phyloP scores from a whole-genome alignment of 495 filamentous ascomycete species.

The Cairneyella variabilis region DNA sequence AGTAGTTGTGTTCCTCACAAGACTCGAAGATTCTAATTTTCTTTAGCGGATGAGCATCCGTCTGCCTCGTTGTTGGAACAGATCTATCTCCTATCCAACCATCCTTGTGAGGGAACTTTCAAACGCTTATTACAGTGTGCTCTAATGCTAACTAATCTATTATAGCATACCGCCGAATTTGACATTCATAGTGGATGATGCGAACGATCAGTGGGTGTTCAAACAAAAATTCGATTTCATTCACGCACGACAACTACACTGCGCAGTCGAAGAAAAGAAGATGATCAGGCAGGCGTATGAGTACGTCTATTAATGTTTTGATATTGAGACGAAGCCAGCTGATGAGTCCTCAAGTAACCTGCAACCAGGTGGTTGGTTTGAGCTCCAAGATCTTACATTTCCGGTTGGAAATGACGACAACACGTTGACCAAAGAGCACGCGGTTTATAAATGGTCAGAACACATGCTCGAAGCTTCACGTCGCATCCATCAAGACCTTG shows the following conservation, averaged over 20 bases:
- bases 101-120: constrained; percentile 16
- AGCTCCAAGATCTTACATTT: constrained; percentile 38
- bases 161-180: constrained; percentile 45
- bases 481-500: not conserved
- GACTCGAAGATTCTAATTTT: not conserved
- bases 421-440: not conserved
- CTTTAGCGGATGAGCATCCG: constrained; percentile 33
- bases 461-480: constrained; percentile 1
- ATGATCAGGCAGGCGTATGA: constrained; percentile 3
- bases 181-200: constrained; percentile 48
- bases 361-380: constrained; percentile 45
- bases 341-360: constrained; percentile 19
- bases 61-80: constrained; percentile 48
- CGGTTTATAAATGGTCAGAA: not conserved
- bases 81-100: constrained; percentile 34
- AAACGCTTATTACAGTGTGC: not conserved
- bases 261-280: constrained; percentile 30
- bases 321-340: not conserved
- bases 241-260: constrained; percentile 38
- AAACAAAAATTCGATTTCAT: constrained; percentile 42
- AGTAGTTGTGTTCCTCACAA: constrained; percentile 1
- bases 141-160: not conserved
- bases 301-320: not conserved
- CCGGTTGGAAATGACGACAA: constrained; percentile 23
- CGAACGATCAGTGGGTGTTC: constrained; percentile 50